Conservation (phyloP, 75 land plant genomes). For the Cupressus sempervirens region DNA sequence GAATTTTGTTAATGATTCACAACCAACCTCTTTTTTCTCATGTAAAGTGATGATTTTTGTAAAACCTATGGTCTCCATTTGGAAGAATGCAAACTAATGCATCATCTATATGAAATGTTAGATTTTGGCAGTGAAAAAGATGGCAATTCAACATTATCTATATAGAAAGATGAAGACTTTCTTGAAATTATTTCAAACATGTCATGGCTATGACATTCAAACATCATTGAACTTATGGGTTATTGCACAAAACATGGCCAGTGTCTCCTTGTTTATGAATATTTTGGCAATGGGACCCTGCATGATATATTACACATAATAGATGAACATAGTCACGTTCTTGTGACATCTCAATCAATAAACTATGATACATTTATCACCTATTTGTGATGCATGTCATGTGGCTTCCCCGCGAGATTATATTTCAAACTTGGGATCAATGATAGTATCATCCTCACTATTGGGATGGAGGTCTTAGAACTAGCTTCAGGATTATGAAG, state of each 20-base stretch:
- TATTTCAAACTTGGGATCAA: too few species aligned
- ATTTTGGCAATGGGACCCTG: conserved; percentile 67
- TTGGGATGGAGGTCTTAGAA: too few species aligned
- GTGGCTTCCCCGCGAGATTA: too few species aligned
- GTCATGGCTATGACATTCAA: conserved; percentile 74
- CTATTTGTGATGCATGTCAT: too few species aligned
- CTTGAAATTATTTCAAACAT: conserved; percentile 78
- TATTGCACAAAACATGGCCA: conserved; percentile 94
- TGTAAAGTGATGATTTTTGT: too few species aligned
- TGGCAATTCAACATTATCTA: conserved; percentile 59
- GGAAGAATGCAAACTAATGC: not conserved
- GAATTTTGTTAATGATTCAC: too few species aligned
- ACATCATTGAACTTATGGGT: conserved; percentile 68
- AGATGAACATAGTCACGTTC: too few species aligned
- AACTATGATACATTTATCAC: too few species aligned
- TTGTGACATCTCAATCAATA: too few species aligned
- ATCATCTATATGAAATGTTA: conserved; percentile 11
- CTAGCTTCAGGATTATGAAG: too few species aligned
- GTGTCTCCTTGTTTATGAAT: conserved; percentile 77
- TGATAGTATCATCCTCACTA: too few species aligned
- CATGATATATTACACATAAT: conserved; percentile 72
- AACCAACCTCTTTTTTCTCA: not conserved
- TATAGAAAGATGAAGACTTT: conserved; percentile 82
- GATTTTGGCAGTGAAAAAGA: conserved; percentile 68
- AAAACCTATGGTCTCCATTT: too few species aligned